Evolutionary conservation across 2,329 filamentous ascomycete species (phyloP), one percentile per base, ranked within the genome.

Genomic region (Ascochyta pisi): DNA sequence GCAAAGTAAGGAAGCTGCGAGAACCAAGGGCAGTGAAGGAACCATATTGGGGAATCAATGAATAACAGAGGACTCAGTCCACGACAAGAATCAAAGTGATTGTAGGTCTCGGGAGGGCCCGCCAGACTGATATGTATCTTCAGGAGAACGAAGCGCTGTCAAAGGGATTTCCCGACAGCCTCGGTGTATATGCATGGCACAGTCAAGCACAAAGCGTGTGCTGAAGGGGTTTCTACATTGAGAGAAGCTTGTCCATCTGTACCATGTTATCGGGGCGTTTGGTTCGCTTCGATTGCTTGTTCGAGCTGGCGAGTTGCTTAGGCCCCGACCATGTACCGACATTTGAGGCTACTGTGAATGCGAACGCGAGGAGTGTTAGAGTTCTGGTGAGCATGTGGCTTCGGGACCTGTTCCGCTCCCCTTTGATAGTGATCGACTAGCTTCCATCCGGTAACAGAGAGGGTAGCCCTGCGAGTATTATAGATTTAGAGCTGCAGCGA

Each of bases 1-100:
- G 10, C 43, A 43, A 12, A 68, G 29, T 3, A 8, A 49, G 31
- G 40, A 27, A 34, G 39, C 33, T 12, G 33, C 37, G 22, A 54
- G 22, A 27, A 27, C 34, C 4, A 49, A n/a, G 5, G n/a, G 22
- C 19, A 44, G 7, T 15, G 33, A n/a, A 31, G 39, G 33, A 19
- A 29, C 44, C 43, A 54, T 49, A 16, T 39, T 10, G 51, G 9
- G 24, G 7, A 26, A 33, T 19, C 23, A 26, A 29, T 44, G 29
- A 24, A 44, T 5, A n/a, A 35, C 6, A 6, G 22, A 34, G 23
- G 22, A 49, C 16, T 6, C 24, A 13, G 44, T 35, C 8, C n/a
- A 35, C n/a, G 27, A 34, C n/a, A 13, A 43, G 19, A n/a, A 33
- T 23, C n/a, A 15, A 24, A 4, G 6, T 22, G 6, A 5, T 38